Conservation (phyloP, 2,329 filamentous ascomycete species). For the Aspergillus sp. region DNA sequence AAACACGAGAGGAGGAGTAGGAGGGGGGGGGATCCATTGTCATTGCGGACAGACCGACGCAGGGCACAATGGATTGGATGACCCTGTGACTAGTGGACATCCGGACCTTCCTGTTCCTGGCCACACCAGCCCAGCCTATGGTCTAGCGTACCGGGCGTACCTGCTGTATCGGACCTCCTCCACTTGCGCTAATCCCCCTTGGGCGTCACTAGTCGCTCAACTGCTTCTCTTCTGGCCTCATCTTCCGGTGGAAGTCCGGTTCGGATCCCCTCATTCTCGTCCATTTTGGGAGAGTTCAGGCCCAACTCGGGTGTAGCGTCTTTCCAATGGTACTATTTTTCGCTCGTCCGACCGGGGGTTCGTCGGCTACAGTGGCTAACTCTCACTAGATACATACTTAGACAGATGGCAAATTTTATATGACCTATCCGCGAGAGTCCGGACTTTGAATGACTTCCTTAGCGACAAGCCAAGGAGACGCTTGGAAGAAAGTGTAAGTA, state of each 20-base stretch:
- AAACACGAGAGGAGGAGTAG: background rate
- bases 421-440: background rate
- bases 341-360: background rate
- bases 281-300: background rate
- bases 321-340: background rate
- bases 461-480: too few species aligned
- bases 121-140: background rate
- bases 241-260: slow-evolving; percentile 11
- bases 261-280: slow-evolving; percentile 1
- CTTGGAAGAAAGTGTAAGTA: background rate
- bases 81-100: background rate
- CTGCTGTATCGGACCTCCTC: slow-evolving; percentile 1
- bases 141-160: slow-evolving; percentile 2
- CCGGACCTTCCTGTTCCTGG: slow-evolving; percentile 1
- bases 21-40: background rate
- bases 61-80: background rate
- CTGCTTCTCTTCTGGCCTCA: background rate
- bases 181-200: background rate
- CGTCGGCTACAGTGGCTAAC: background rate
- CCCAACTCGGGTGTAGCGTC: background rate
- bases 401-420: background rate
- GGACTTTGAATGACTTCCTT: background rate
- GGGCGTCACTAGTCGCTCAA: background rate
- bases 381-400: background rate
- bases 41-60: background rate